Evolutionary conservation across 1,284 basidiomycete species (phyloP).

Genomic region (Sporisorium scitamineum): DNA sequence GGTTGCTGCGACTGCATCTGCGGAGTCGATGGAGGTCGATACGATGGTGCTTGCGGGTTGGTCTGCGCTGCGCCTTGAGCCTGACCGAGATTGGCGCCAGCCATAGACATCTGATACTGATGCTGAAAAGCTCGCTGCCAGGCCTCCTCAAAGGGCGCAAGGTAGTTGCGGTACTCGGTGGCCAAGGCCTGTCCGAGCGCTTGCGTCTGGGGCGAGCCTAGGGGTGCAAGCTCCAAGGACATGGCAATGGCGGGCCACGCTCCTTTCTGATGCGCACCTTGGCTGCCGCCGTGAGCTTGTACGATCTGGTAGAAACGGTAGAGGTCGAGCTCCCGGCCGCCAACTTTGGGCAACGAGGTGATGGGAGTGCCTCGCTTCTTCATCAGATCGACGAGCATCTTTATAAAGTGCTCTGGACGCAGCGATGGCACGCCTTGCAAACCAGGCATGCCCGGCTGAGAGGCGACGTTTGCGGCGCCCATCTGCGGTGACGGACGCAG

Average conservation of each 20-base stretch:
- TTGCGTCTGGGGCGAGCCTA: slow-evolving; percentile 55
- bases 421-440: slow-evolving; percentile 45
- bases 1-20: slow-evolving; percentile 51
- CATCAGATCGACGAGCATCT: slow-evolving; percentile 62
- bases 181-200: slow-evolving; percentile 52
- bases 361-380: slow-evolving; percentile 60
- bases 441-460: slow-evolving; percentile 35
- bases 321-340: slow-evolving; percentile 58
- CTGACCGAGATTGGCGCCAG: slow-evolving; percentile 34
- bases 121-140: slow-evolving; percentile 65
- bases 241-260: slow-evolving; percentile 61
- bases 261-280: slow-evolving; percentile 58
- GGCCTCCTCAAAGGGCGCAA: slow-evolving; percentile 63
- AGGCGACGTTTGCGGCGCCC: slow-evolving; percentile 29
- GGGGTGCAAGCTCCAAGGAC: slow-evolving; percentile 55
- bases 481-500: slow-evolving; percentile 48
- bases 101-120: slow-evolving; percentile 61
- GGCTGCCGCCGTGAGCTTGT: slow-evolving; percentile 62
- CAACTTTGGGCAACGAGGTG: slow-evolving; percentile 53
- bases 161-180: slow-evolving; percentile 55
- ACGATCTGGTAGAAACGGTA: slow-evolving; percentile 64
- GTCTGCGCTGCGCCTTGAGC: slow-evolving; percentile 18
- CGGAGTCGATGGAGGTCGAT: slow-evolving; percentile 43
- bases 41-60: slow-evolving; percentile 24
- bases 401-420: slow-evolving; percentile 63